phyloP scores from a whole-genome alignment of 192 early-diverging fungal species.

The Podila horticola region DNA sequence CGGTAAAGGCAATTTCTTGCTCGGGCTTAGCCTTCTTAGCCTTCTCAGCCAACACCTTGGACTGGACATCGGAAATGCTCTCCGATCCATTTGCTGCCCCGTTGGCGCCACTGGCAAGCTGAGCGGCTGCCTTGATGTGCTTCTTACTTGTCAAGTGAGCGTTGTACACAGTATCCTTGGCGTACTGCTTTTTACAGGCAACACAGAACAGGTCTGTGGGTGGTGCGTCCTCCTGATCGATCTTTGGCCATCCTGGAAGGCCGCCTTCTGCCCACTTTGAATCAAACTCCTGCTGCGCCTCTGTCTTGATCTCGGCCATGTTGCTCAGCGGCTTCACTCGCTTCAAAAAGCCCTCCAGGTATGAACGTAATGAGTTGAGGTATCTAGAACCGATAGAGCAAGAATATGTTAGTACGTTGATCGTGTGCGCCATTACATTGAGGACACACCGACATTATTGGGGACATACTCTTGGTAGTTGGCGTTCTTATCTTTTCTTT shows the following conservation, averaged over 20 bases:
- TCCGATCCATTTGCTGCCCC: constrained; percentile 25
- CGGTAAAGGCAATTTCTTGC: constrained; percentile 70
- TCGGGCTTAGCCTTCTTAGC: constrained; percentile 65
- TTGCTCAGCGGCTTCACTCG: constrained; percentile 84
- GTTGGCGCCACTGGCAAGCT: constrained; percentile 39
- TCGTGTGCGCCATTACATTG: background rate
- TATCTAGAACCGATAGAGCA: constrained; percentile 57
- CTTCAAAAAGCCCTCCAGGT: constrained; percentile 79
- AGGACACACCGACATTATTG: background rate
- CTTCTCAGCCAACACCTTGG: constrained; percentile 54
- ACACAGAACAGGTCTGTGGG: constrained; percentile 73
- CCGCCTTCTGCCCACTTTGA: constrained; percentile 66
- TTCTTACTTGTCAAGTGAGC: constrained; percentile 91
- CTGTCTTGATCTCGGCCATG: constrained; percentile 60
- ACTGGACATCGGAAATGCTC: constrained; percentile 27
- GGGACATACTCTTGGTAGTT: constrained; percentile 66
- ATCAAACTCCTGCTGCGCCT: constrained; percentile 67
- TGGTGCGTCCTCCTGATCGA: constrained; percentile 47
- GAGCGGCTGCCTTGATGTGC: constrained; percentile 85
- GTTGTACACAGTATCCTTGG: constrained; percentile 86
- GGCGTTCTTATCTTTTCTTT: constrained; percentile 65
- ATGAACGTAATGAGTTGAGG: constrained; percentile 65
- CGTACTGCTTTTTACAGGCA: constrained; percentile 81
- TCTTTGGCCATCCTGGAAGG: constrained; percentile 72
- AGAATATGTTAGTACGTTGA: background rate